A percentile compares a stretch with the other conserved stretches of the same genome.
Conservation (phyloP, 768 basidiomycete genomes). For the Infundibulicybe gibba region DNA sequence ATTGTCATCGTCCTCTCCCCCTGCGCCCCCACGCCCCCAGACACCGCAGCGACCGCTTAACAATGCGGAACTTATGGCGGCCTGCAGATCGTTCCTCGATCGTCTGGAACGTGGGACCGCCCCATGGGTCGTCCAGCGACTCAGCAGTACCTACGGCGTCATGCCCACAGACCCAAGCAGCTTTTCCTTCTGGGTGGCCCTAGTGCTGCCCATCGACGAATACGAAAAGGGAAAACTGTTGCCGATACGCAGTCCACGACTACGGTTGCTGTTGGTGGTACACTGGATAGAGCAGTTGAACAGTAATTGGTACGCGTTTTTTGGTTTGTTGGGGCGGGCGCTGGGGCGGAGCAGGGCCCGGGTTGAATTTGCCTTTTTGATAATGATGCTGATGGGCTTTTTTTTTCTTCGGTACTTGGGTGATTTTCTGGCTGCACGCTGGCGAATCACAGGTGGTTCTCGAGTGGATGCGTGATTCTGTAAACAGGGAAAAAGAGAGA, state of each 20-base stretch:
- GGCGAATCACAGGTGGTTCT: constrained; percentile 63
- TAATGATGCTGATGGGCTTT: constrained; percentile 22
- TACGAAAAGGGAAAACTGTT: constrained; percentile 84
- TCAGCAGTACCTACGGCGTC: constrained; percentile 73
- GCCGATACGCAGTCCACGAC: constrained; percentile 71
- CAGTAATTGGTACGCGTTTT: constrained; percentile 44
- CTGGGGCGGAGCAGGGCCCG: constrained; percentile 10
- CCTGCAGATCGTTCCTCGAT: constrained; percentile 40
- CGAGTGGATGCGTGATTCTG: constrained; percentile 60
- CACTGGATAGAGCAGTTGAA: constrained; percentile 87
- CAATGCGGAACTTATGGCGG: constrained; percentile 51
- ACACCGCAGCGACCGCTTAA: constrained; percentile 16
- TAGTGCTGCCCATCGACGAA: constrained; percentile 89
- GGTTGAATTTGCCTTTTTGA: constrained; percentile 16
- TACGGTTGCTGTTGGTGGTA: constrained; percentile 81
- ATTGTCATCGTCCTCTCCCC: constrained; percentile 8
- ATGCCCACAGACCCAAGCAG: constrained; percentile 70
- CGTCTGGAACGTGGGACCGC: constrained; percentile 62
- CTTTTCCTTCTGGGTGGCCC: constrained; percentile 90
- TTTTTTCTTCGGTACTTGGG: constrained; percentile 20
- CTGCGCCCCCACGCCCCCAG: constrained; percentile 14
- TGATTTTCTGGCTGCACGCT: constrained; percentile 1
- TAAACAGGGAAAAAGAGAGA: constrained; percentile 10
- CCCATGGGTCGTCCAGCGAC: constrained; percentile 90
- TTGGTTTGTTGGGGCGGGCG: constrained; percentile 10